Evolutionary conservation across 1,284 basidiomycete genomes (phyloP), one percentile per base, ranked within the genome.

Genomic region (Ceratobasidium sp.): DNA sequence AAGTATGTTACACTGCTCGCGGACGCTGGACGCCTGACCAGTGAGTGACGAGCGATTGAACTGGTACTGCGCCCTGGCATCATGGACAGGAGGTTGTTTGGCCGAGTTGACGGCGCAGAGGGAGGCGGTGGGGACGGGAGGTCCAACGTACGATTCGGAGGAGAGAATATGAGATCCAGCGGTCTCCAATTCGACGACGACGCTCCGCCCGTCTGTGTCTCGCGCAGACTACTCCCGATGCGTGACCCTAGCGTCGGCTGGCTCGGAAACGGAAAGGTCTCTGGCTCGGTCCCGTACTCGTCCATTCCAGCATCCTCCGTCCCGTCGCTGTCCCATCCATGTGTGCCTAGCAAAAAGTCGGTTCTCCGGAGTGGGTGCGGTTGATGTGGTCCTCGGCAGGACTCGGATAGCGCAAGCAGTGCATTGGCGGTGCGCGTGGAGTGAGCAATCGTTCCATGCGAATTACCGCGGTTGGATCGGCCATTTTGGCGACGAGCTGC

Each of bases 391-490:
- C 71, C 71, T 9, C 71, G 71, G 31, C 71, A 73, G n/a, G 48
- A 53, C 34, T 73, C 71, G n/a, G 43, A 73, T 9, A 73, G 43
- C 22, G 43, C 59, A 39, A 73, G 59, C 59, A 73, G 71, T 53
- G 71, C 71, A 73, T 54, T 73, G 49, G 71, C 71, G 19, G 71
- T 73, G 59, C 71, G 71, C 29, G 71, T 43, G 19, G 71, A 73
- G 49, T 58, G 54, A 13, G 59, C 49, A 22, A 61, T 59, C 24
- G 71, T 63, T 22, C 46, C 43, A 4, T 58, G 71, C 31, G 49
- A 19, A 54, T 63, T 73, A 34, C 48, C 71, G 6, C 71, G 71
- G 49, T 54, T 73, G 11, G 59, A 14, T 43, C 71, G 59, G 39
- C 31, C 53, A 34, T 48, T 72, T 16, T 73, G 71, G 41, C 71